A percentile compares a stretch with the other conserved stretches of the same genome.
Conservation (phyloP, 2,329 filamentous ascomycete genomes). For the Paecilomyces variotii region DNA sequence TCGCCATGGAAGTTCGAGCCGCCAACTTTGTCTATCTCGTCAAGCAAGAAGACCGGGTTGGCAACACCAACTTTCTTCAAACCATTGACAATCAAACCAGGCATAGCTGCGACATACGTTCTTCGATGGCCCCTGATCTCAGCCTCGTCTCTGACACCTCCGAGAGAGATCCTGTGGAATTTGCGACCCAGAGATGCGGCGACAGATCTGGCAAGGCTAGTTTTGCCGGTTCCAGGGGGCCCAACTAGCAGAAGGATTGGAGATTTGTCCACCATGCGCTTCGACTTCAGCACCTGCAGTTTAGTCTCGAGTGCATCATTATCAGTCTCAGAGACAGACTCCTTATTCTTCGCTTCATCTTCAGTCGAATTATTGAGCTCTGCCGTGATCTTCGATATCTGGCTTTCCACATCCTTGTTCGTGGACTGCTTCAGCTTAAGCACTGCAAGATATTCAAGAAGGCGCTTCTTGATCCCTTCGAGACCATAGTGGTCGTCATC, state of each 20-base stretch:
- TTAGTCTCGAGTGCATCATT: constrained; percentile 49
- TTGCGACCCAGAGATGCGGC: constrained; percentile 87
- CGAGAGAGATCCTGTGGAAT: constrained; percentile 94
- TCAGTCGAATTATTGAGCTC: constrained; percentile 32
- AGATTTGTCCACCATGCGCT: constrained; percentile 86
- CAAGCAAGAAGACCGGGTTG: constrained; percentile 90
- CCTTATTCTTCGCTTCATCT: constrained; percentile 52
- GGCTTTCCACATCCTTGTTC: constrained; percentile 72
- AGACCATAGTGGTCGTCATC: constrained; percentile 95
- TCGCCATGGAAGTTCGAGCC: constrained; percentile 88
- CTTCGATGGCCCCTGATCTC: constrained; percentile 91
- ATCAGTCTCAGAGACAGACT: constrained; percentile 38
- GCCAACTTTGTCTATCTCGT: constrained; percentile 97
- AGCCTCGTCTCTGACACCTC: constrained; percentile 90
- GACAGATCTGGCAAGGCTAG: constrained; percentile 85
- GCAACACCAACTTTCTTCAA: constrained; percentile 91
- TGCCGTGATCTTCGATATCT: constrained; percentile 53
- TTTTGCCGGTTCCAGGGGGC: constrained; percentile 92
- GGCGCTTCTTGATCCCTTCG: constrained; percentile 92
- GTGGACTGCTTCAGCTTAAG: constrained; percentile 87
- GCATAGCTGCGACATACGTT: constrained; percentile 99
- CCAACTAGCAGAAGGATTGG: constrained; percentile 90
- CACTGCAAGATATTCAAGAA: constrained; percentile 95
- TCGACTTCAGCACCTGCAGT: constrained; percentile 67
- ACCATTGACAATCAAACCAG: constrained; percentile 85